A percentile compares a stretch with the other conserved stretches of the same genome.
These are phyloP conservation scores for Plasmodium vivax DNA, from an alignment of 169 alveolate species.

Conservation along the genomic window DNA sequence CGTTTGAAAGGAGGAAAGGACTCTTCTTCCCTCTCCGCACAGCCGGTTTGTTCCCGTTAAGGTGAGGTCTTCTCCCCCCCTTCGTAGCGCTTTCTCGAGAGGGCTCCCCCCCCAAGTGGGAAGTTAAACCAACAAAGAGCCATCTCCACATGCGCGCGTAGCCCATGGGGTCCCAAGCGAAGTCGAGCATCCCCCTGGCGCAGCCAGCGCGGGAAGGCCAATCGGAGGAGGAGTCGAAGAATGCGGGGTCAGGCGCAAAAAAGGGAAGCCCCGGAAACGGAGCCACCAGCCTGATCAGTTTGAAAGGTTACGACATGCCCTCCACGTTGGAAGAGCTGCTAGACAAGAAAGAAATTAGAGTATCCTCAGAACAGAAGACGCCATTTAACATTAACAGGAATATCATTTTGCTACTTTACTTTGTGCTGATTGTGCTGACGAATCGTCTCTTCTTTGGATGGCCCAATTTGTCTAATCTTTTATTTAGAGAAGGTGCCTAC, in stretches of 20 bases:
- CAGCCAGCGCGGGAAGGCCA: conserved; percentile 2
- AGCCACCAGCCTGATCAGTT: background rate
- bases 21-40: background rate
- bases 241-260: background rate
- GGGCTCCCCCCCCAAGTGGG: background rate
- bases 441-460: conserved; percentile 75
- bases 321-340: conserved; percentile 21
- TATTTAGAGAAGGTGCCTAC: conserved; percentile 77
- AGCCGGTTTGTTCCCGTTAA: background rate
- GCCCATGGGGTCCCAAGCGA: conserved; percentile 27
- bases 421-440: conserved; percentile 23
- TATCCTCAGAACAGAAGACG: conserved; percentile 50
- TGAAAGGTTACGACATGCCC: conserved; percentile 69
- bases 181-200: conserved; percentile 13
- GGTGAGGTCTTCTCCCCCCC: background rate
- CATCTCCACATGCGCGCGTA: background rate
- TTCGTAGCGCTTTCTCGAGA: background rate
- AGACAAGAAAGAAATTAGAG: conserved; percentile 32
- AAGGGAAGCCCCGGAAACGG: background rate
- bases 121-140: background rate
- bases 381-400: conserved; percentile 59
- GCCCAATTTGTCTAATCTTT: conserved; percentile 74
- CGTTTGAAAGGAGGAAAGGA: background rate
- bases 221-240: background rate
- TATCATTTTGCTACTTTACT: conserved; percentile 25